Base-by-base conservation (phyloP, 2,329 filamentous ascomycete genomes). In the Apiospora aurea region DNA sequence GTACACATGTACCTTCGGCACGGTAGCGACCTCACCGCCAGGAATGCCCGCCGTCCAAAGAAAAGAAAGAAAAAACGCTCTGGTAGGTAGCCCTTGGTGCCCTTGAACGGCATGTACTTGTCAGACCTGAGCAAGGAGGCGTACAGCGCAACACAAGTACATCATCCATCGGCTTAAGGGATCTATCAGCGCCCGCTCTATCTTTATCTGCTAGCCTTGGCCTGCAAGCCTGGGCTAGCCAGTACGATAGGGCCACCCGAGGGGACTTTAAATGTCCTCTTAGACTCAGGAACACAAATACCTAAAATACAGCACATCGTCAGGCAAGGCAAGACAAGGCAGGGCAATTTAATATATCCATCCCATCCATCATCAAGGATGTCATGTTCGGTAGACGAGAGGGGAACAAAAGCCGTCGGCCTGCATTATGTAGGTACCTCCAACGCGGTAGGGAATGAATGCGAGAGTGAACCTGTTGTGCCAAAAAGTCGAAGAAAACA, bases 31-130 rank as follows among this genome's bases (percentile, higher is more conserved):
- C 57, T 64, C 57, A 64, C 57, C 57, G 57, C 57, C 57, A 64
- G 57, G 21, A 34, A n/a, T 49, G n/a, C 53, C 18, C 6, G 53
- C 53, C 53, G 29, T 26, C 29, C 29, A 24, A 24, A n/a, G n/a
- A n/a, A n/a, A n/a, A n/a, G n/a, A n/a, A n/a, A n/a, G n/a, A n/a
- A 61, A 61, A 61, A 61, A 61, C 53, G 53, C 53, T 61, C 53
- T 8, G 53, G 21, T 18, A n/a, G n/a, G n/a, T n/a, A n/a, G 29
- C 53, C 53, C 51, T 34, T 38, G 34, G 29, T n/a, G n/a, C 53
- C 53, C 29, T 61, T 61, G 53, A 34, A 57, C 18, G 5, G 53
- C 14, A 10, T 10, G 49, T 53, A 53, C 49, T 21, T 34, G 18
- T 16, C 26, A 21, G 29, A 49, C 10, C 26, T 51, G 18, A 21